Base-by-base conservation (phyloP, 306 rosid genomes). In the Sindora glabra region DNA sequence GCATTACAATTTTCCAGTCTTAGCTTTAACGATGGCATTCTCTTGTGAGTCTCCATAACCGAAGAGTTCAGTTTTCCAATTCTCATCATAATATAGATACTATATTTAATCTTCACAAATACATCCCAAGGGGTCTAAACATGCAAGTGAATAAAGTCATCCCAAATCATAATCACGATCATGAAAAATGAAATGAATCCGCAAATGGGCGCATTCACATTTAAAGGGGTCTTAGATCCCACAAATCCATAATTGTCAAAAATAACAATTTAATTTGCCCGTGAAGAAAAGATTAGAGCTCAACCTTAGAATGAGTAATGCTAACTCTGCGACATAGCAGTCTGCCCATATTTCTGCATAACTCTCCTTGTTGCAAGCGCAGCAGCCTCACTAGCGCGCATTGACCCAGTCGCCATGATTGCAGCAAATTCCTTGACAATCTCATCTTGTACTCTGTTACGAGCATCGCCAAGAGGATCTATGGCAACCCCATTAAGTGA, bases 341-440 rank as follows among this genome's bases (percentile, higher is more conserved):
- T 56, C 3, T 74, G 83, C 2, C 95, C 94, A 12, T 89, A 79
- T 79, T 80, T 83, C 56, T 86, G 83, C 99, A 94, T 94, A 26
- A 94, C 99, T 75, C 88, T 78, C 53, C 50, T 89, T 0, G 99
- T 89, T 11, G 99, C 99, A 30, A 94, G 82, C 1, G 95, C 86
- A 8, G 99, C 99, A 16, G 99, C 99, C 69, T 94, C 97, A 12
- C 99, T 89, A 1, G 97, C 99, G 3, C 94, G 95, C 76, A 89
- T 47, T 11, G 99, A 82, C 26, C 97, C 97, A 0, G 86, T 78
- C 3, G 89, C 95, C 99, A 89, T 94, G 37, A 89, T 77, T 4
- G 94, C 84, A 5, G 86, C 87, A 75, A 89, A 94, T 68, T 94
- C 99, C 19, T 61, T 67, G 1, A 64, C 37, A 6, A 89, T 89